A percentile compares a stretch with the other conserved stretches of the same genome.
These are phyloP conservation scores for Coemansia sp. DNA, from an alignment of 371 early-diverging fungal species.

Conservation along the genomic window DNA sequence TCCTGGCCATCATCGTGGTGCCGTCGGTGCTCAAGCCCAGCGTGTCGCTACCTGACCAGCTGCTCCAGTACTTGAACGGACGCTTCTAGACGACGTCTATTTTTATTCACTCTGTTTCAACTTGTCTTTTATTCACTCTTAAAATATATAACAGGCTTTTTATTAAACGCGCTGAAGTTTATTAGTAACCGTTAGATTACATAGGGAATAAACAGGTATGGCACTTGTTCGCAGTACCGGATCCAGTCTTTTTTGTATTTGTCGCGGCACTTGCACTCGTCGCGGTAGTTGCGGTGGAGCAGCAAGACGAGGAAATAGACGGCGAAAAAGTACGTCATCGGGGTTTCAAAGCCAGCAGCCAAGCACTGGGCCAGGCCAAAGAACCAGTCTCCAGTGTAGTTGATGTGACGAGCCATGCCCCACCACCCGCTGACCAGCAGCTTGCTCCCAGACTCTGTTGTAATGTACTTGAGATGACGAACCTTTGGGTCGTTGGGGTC, in stretches of 20 bases:
- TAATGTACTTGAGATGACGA: constrained; percentile 73
- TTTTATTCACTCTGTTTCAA: background rate
- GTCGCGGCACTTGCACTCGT: constrained; percentile 79
- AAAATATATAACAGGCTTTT: too few species aligned
- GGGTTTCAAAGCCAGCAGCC: constrained; percentile 68
- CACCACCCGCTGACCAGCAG: constrained; percentile 90
- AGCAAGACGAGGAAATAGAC: constrained; percentile 83
- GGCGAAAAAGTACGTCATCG: constrained; percentile 88
- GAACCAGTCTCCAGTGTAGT: constrained; percentile 89
- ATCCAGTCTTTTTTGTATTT: constrained; percentile 93
- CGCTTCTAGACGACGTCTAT: constrained; percentile 30
- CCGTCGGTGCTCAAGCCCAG: constrained; percentile 58
- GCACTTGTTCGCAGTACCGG: constrained; percentile 74
- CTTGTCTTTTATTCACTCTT: background rate
- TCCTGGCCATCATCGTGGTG: constrained; percentile 61
- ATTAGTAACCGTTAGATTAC: constrained; percentile 29
- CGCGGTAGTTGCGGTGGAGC: constrained; percentile 81
- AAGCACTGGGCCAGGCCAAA: constrained; percentile 82
- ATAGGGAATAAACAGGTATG: constrained; percentile 78
- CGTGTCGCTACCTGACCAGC: constrained; percentile 28
- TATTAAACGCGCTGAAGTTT: too few species aligned
- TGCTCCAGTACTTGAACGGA: constrained; percentile 40
- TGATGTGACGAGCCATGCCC: constrained; percentile 88
- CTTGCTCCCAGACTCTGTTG: constrained; percentile 74
- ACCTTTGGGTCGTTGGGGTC: constrained; percentile 67